These are phyloP conservation scores for Pueraria montana DNA, from an alignment of 306 rosid species.

Conservation along the genomic window DNA sequence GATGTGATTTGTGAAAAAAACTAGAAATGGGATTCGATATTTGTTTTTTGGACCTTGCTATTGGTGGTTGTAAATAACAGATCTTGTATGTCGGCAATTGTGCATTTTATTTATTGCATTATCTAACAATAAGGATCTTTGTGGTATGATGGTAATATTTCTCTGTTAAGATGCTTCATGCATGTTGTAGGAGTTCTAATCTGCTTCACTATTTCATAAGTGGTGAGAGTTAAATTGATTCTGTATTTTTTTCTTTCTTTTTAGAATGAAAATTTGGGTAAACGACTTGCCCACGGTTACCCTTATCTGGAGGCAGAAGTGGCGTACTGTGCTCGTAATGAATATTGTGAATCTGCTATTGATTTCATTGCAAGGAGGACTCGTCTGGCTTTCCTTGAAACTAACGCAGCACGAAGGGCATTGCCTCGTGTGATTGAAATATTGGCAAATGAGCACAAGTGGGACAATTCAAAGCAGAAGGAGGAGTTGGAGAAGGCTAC, in stretches of 20 bases:
- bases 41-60: not conserved
- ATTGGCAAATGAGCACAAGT: constrained; percentile 83
- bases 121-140: constrained; percentile 24
- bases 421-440: constrained; percentile 89
- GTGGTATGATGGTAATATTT: constrained; percentile 11
- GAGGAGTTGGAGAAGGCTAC: constrained; percentile 75
- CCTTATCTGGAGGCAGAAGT: constrained; percentile 98
- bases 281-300: constrained; percentile 96
- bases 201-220: constrained; percentile 13
- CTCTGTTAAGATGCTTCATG: constrained; percentile 19
- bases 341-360: constrained; percentile 93
- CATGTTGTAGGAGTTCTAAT: constrained; percentile 24
- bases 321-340: constrained; percentile 96
- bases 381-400: constrained; percentile 97
- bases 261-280: constrained; percentile 88
- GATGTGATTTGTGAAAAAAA: constrained; percentile 16
- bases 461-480: constrained; percentile 84
- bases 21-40: not conserved
- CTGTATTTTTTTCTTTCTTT: constrained; percentile 23
- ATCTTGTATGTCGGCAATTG: not conserved
- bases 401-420: constrained; percentile 90
- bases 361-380: constrained; percentile 97
- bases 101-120: not conserved
- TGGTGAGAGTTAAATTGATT: constrained; percentile 4
- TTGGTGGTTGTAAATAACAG: not conserved